phyloP scores from a whole-genome alignment of 352 stramenopile genomes.

The Pseudoperonospora humuli region DNA sequence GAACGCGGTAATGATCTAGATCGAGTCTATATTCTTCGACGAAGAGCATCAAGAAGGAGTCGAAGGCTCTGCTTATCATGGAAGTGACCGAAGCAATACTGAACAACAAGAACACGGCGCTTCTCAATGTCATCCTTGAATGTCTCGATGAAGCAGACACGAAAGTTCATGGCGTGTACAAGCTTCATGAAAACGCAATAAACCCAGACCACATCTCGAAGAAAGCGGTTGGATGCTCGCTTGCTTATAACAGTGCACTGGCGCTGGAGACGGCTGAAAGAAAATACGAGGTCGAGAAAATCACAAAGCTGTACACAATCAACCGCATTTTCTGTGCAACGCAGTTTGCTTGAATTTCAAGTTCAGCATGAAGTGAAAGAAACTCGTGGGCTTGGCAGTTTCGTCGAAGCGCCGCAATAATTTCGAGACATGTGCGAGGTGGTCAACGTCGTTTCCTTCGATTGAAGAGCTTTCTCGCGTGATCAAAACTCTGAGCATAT shows the following conservation, averaged over 20 bases:
- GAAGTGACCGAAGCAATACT: too few species aligned
- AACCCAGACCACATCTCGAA: neutral
- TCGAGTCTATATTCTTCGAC: neutral
- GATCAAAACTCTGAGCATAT: too few species aligned
- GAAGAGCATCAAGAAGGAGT: neutral
- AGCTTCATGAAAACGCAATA: neutral
- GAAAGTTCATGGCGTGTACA: neutral
- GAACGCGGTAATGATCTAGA: neutral
- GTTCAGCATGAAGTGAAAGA: too few species aligned
- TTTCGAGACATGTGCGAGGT: too few species aligned
- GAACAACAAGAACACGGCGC: neutral
- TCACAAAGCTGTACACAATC: neutral
- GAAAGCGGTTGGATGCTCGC: neutral
- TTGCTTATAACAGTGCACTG: neutral
- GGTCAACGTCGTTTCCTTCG: too few species aligned
- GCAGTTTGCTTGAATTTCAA: too few species aligned
- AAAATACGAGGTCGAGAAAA: neutral
- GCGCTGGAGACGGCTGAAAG: neutral
- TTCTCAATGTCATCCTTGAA: neutral
- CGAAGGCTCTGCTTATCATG: too few species aligned
- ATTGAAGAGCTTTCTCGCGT: too few species aligned
- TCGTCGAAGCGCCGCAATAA: too few species aligned
- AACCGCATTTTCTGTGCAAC: neutral
- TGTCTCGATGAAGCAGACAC: neutral
- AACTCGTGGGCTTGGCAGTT: too few species aligned